A percentile compares a stretch with the other conserved stretches of the same genome.
Conservation (phyloP, 495 filamentous ascomycete species). For the Penicillium tannophilum region DNA sequence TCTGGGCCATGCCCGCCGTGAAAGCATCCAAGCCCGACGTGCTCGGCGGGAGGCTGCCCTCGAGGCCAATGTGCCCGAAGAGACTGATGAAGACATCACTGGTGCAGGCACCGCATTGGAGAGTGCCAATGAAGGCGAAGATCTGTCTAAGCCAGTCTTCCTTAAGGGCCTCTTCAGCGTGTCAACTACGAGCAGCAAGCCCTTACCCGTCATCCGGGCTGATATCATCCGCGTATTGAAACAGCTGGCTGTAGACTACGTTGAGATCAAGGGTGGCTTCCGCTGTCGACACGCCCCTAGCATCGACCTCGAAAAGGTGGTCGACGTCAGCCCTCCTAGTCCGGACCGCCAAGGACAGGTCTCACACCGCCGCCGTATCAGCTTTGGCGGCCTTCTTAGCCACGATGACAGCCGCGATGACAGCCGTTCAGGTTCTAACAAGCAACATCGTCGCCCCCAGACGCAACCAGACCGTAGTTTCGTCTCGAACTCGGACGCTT, state of each 20-base stretch:
- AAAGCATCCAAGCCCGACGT: conserved; percentile 86
- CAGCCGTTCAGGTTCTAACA: conserved; percentile 28
- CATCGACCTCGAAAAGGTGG: conserved; percentile 78
- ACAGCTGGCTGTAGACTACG: conserved; percentile 84
- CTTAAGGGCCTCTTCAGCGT: conserved; percentile 98
- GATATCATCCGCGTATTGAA: conserved; percentile 92
- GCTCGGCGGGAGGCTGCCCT: conserved; percentile 65
- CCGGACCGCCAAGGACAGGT: conserved; percentile 53
- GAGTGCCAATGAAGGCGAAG: conserved; percentile 55
- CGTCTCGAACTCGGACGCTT: conserved; percentile 73
- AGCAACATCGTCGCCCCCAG: conserved; percentile 40
- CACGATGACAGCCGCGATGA: conserved; percentile 57
- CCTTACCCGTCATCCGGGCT: conserved; percentile 76
- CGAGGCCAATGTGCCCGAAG: conserved; percentile 75
- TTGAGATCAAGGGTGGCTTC: conserved; percentile 93
- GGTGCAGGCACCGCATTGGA: conserved; percentile 53
- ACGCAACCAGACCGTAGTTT: conserved; percentile 68
- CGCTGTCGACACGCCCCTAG: conserved; percentile 83
- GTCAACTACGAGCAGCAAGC: conserved; percentile 91
- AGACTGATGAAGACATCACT: conserved; percentile 66
- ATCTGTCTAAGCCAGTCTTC: conserved; percentile 83
- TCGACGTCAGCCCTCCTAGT: conserved; percentile 59
- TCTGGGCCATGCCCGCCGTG: conserved; percentile 83
- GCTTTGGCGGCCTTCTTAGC: conserved; percentile 71
- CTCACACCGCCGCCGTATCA: conserved; percentile 76